Conservation (phyloP, 495 filamentous ascomycete genomes). For the Penicillium alfredii region DNA sequence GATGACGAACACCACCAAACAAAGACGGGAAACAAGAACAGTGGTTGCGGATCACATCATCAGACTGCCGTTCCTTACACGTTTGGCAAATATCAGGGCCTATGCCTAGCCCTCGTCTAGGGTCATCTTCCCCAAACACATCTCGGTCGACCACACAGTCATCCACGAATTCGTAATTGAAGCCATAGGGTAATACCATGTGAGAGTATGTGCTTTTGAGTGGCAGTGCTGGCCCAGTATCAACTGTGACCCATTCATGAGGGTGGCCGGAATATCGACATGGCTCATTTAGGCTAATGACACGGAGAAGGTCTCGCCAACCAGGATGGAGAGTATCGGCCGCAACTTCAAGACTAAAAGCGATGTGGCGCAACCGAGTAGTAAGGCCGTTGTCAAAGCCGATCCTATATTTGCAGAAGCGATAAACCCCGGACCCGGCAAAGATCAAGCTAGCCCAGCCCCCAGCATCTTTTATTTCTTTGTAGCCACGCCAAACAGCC, state of each 20-base stretch:
- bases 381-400: constrained; percentile 14
- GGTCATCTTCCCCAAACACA: too few relatives aligned
- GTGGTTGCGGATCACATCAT: constrained; percentile 15
- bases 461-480: constrained; percentile 22
- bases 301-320: constrained; percentile 13
- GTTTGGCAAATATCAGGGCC: constrained; percentile 10
- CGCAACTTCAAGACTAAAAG: constrained; percentile 14
- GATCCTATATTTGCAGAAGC: constrained; percentile 21
- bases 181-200: constrained; percentile 9
- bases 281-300: constrained; percentile 9
- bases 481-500: constrained; percentile 22
- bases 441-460: constrained; percentile 20
- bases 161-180: constrained; percentile 17
- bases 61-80: constrained; percentile 14
- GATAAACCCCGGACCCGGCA: constrained; percentile 15
- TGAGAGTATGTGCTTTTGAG: constrained; percentile 12
- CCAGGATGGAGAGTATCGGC: constrained; percentile 19
- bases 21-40: constrained; percentile 16
- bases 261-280: constrained; percentile 14
- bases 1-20: constrained; percentile 13
- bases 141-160: constrained; percentile 18
- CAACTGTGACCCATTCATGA: constrained; percentile 16
- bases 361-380: constrained; percentile 11
- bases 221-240: constrained; percentile 5
- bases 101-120: constrained; percentile 7